Evolutionary conservation across 805 yeast genomes (phyloP).

Genomic region (Cyberlindnera mycetangii): DNA sequence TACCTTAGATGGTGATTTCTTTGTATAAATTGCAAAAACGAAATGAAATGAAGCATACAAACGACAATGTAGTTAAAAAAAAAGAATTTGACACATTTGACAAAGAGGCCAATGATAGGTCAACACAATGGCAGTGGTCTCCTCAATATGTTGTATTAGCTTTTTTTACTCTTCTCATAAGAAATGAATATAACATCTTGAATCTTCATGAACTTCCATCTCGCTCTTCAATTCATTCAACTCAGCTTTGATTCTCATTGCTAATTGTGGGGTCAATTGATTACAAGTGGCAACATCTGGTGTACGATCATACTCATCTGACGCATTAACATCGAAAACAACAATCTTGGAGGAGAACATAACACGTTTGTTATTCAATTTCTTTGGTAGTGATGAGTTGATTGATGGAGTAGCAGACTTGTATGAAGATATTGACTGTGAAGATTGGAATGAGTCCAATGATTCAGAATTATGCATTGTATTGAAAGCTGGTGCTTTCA

Average conservation of each 20-base stretch:
- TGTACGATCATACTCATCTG: constrained; percentile 84
- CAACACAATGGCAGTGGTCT: too few species aligned
- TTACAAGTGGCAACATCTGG: constrained; percentile 94
- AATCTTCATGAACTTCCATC: constrained; percentile 81
- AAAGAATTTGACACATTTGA: too few species aligned
- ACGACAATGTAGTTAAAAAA: too few species aligned
- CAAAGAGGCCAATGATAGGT: too few species aligned
- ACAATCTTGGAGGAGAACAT: constrained; percentile 79
- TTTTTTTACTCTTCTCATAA: constrained; percentile 47
- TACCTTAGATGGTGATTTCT: too few species aligned
- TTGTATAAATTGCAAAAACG: too few species aligned
- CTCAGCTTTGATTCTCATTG: constrained; percentile 83
- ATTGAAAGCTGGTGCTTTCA: constrained; percentile 56
- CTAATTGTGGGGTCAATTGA: constrained; percentile 80
- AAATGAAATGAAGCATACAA: too few species aligned
- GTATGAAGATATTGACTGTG: constrained; percentile 19
- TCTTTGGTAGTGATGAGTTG: background rate
- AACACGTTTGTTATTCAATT: constrained; percentile 33
- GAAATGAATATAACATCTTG: constrained; percentile 81
- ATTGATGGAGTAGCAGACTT: constrained; percentile 23
- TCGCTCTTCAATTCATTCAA: constrained; percentile 71
- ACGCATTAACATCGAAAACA: constrained; percentile 79
- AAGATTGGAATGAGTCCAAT: constrained; percentile 25
- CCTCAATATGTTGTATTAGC: too few species aligned
- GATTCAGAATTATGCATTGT: constrained; percentile 26